phyloP scores from a whole-genome alignment of 176 grass and related monocot species.

The Tillandsia leiboldiana region DNA sequence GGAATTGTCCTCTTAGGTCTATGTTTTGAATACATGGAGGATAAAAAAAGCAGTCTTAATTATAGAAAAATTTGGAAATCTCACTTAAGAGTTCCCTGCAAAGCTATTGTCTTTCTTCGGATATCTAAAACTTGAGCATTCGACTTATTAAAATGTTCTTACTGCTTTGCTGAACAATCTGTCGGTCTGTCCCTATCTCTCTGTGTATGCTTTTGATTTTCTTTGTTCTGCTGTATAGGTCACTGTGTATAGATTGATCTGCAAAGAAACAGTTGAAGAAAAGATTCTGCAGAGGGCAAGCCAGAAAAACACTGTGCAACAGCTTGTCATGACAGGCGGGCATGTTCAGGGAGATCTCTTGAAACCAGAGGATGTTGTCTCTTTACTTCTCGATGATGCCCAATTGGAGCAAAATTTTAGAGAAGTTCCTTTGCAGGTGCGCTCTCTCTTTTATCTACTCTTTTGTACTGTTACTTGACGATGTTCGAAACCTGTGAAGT shows the following conservation, averaged over 20 bases:
- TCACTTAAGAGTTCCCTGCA: no score
- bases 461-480: background rate
- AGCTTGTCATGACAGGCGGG: slow-evolving; percentile 96
- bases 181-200: no score
- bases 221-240: slow-evolving; percentile 39
- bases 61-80: no score
- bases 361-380: slow-evolving; percentile 98
- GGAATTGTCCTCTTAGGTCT: no score
- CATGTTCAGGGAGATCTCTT: slow-evolving; percentile 90
- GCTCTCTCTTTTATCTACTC: slow-evolving; percentile 1
- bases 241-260: slow-evolving; percentile 96
- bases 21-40: no score
- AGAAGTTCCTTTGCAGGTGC: slow-evolving; percentile 90
- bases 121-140: no score
- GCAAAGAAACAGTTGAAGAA: slow-evolving; percentile 97
- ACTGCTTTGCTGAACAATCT: no score
- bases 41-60: no score
- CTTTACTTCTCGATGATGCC: slow-evolving; percentile 79
- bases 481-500: background rate
- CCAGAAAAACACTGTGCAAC: slow-evolving; percentile 96
- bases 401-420: slow-evolving; percentile 89
- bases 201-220: background rate
- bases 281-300: slow-evolving; percentile 97
- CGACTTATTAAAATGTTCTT: no score
- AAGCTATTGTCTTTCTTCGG: no score